Evolutionary conservation across 2,329 filamentous ascomycete species (phyloP).

Genomic region (Lasiodiplodia theobromae): DNA sequence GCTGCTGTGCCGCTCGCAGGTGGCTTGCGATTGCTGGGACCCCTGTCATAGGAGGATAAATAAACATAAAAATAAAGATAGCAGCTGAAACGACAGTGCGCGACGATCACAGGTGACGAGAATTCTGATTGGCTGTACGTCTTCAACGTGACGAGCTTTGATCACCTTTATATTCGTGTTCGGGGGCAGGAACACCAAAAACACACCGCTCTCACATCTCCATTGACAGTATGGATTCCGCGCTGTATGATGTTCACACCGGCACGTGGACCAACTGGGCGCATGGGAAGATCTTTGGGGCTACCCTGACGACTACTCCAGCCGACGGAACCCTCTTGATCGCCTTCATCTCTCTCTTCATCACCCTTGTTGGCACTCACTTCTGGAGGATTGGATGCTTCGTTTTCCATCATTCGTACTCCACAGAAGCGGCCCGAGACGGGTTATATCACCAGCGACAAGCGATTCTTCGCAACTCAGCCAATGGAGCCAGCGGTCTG

Average conservation of each 20-base stretch:
- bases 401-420: constrained; percentile 34
- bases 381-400: constrained; percentile 38
- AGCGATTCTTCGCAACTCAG: constrained; percentile 30
- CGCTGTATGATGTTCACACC: constrained; percentile 32
- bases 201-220: too few relatives aligned
- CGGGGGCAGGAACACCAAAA: too few relatives aligned
- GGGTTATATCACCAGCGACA: constrained; percentile 36
- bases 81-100: too few relatives aligned
- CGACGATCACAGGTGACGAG: too few relatives aligned
- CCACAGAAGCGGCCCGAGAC: constrained; percentile 33
- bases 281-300: constrained; percentile 39
- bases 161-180: too few relatives aligned
- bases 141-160: too few relatives aligned
- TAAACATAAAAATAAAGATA: too few relatives aligned
- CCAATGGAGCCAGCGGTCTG: constrained; percentile 9
- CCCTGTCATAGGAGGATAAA: too few relatives aligned
- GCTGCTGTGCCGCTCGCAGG: too few relatives aligned
- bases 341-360: constrained; percentile 46
- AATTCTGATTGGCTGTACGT: too few relatives aligned
- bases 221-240: not conserved
- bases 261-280: constrained; percentile 46
- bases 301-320: constrained; percentile 43
- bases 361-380: constrained; percentile 35
- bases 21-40: too few relatives aligned
- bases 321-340: constrained; percentile 42